A percentile compares a stretch with the other conserved stretches of the same genome.
phyloP scores from a whole-genome alignment of 352 stramenopile genomes.

The Phytophthora sp. region DNA sequence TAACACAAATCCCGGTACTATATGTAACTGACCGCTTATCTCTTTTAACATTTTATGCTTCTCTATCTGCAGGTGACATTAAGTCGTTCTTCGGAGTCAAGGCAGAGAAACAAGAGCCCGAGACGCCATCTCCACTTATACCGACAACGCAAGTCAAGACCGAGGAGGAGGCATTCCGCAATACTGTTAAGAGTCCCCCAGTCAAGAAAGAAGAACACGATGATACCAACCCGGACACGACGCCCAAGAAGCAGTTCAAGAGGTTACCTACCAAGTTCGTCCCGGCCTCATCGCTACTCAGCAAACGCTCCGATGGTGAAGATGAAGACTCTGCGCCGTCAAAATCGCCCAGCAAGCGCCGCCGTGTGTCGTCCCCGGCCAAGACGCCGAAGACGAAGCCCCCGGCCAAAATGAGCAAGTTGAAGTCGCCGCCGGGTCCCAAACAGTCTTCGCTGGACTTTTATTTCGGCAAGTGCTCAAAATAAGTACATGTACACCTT shows the following conservation, averaged over 20 bases:
- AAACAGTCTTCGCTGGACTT: conserved; percentile 57
- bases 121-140: neutral
- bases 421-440: conserved; percentile 31
- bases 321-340: neutral
- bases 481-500: conserved; percentile 32
- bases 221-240: conserved; percentile 1
- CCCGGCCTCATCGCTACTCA: conserved; percentile 53
- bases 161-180: neutral
- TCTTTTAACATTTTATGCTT: no score
- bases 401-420: conserved; percentile 23
- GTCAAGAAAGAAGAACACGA: conserved; percentile 29
- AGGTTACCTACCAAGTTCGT: conserved; percentile 45
- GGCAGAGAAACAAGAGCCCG: conserved; percentile 36
- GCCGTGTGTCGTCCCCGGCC: conserved; percentile 19
- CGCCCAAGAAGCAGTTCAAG: conserved; percentile 23
- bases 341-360: conserved; percentile 29
- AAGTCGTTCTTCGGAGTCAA: conserved; percentile 70
- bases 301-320: conserved; percentile 34
- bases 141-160: conserved; percentile 13
- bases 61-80: conserved; percentile 53
- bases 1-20: no score
- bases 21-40: no score
- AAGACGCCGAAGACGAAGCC: conserved; percentile 23
- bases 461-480: conserved; percentile 51
- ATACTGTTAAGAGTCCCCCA: neutral